Base-by-base conservation (phyloP, 2,329 filamentous ascomycete genomes). In the Diaporthe citrichinensis region DNA sequence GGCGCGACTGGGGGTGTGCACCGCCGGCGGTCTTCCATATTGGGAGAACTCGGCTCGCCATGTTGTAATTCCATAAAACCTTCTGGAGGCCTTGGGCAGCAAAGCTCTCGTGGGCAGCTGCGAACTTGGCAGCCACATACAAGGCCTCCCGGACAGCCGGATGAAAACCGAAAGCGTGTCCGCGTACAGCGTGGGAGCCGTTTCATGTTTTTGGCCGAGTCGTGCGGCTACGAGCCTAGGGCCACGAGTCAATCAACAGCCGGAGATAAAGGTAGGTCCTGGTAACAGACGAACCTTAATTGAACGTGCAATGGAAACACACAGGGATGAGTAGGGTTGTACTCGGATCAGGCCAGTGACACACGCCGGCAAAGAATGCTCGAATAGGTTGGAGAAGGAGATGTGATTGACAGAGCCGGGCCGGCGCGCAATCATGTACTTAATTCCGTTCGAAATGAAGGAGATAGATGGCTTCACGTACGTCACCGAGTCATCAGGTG, bases 191-290 rank as follows among this genome's bases (percentile, higher is more conserved):
- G 65, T 69, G 49, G n/a, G 51, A 69, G 34, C 49, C 55, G 65
- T 69, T 69, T 69, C 65, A 69, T 69, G 65, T 55, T 69, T 55
- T 55, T 55, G 49, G 65, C 36, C 65, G 65, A 69, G 65, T 69
- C 65, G 65, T 69, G 65, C 65, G 65, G 65, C 65, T 55, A 28
- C 49, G 49, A 55, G 65, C 65, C 65, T 41, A 36, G 46, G 31
- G 65, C 34, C 65, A 41, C 49, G 65, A 69, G 65, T 69, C 65
- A 69, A 69, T 69, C 65, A 69, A 9, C 65, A 69, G 49, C 31
- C 46, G 49, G 65, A 55, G 14, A n/a, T 55, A 41, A 55, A 69
- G 65, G 65, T 53, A 41, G 49, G 65, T 41, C 65, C 65, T 69
- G 65, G 65, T 20, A 69, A 15, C 49, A 41, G n/a, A 17, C 65